A percentile compares a stretch with the other conserved stretches of the same genome.
These are phyloP conservation scores for Monosporascus sp. DNA, from an alignment of 2,329 filamentous ascomycete genomes.

Conservation along the genomic window DNA sequence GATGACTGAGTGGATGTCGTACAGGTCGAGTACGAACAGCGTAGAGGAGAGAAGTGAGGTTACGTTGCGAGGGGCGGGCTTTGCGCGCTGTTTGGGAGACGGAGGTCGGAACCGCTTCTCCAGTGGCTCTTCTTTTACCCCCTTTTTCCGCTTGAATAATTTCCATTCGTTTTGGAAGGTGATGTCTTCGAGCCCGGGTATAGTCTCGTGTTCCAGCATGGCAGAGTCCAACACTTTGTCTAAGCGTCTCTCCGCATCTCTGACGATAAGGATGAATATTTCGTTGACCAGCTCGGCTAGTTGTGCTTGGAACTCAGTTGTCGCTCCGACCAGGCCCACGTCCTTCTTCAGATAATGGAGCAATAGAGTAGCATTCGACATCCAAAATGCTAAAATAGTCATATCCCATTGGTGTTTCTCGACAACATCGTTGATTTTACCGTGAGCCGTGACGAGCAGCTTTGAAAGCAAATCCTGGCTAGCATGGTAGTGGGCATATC, in stretches of 20 bases:
- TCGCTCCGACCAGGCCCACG: conserved; percentile 70
- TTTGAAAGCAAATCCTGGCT: conserved; percentile 77
- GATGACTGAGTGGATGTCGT: conserved; percentile 97
- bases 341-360: conserved; percentile 97
- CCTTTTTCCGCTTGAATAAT: conserved; percentile 85
- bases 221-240: conserved; percentile 91
- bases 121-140: conserved; percentile 81
- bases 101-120: conserved; percentile 90
- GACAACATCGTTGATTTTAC: conserved; percentile 96
- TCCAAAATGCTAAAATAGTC: conserved; percentile 98
- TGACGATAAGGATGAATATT: conserved; percentile 95
- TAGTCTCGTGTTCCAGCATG: conserved; percentile 97
- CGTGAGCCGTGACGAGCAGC: conserved; percentile 80
- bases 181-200: conserved; percentile 94
- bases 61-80: conserved; percentile 89
- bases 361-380: conserved; percentile 93
- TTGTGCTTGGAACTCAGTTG: conserved; percentile 84
- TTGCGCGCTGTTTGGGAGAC: conserved; percentile 86
- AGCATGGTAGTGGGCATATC: conserved; percentile 95
- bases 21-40: conserved; percentile 94
- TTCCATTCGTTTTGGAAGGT: conserved; percentile 99
- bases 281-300: conserved; percentile 94
- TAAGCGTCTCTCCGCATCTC: conserved; percentile 90
- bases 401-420: conserved; percentile 97
- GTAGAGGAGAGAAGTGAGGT: conserved; percentile 94